phyloP scores from a whole-genome alignment of 2,329 filamentous ascomycete genomes.

The Pyricularia sp. region DNA sequence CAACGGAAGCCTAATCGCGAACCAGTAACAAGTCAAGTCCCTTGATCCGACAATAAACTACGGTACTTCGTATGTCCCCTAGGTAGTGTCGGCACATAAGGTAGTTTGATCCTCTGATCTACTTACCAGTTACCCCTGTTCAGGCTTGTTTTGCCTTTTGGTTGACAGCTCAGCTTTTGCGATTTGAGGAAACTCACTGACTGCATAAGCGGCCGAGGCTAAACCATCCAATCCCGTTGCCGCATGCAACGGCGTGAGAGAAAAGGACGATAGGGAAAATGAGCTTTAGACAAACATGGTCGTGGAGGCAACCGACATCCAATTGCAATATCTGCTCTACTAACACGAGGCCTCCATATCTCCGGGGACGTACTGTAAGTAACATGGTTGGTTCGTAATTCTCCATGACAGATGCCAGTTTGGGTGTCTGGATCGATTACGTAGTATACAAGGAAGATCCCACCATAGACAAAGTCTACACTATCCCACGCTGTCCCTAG shows the following conservation, averaged over 20 bases:
- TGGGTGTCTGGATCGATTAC: too few species aligned
- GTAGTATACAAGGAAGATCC: too few species aligned
- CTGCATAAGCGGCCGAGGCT: not conserved
- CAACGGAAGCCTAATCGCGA: not conserved
- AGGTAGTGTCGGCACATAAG: too few species aligned
- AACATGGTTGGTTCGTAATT: too few species aligned
- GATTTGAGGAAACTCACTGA: not conserved
- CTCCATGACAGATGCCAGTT: too few species aligned
- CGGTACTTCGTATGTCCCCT: too few species aligned
- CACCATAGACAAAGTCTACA: too few species aligned
- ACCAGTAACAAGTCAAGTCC: not conserved
- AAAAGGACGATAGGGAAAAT: too few species aligned
- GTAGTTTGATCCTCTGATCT: not conserved
- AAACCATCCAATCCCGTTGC: not conserved
- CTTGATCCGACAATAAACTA: not conserved
- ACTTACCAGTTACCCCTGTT: not conserved
- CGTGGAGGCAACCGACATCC: not conserved
- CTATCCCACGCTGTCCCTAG: too few species aligned
- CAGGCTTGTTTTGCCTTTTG: not conserved
- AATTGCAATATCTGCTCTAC: not conserved
- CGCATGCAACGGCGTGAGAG: not conserved
- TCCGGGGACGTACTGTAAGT: too few species aligned
- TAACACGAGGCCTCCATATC: too few species aligned
- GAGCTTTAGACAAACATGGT: too few species aligned
- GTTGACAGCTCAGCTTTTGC: not conserved